These are phyloP conservation scores for Penicillium sp. DNA, from an alignment of 2,329 filamentous ascomycete species.

Conservation along the genomic window DNA sequence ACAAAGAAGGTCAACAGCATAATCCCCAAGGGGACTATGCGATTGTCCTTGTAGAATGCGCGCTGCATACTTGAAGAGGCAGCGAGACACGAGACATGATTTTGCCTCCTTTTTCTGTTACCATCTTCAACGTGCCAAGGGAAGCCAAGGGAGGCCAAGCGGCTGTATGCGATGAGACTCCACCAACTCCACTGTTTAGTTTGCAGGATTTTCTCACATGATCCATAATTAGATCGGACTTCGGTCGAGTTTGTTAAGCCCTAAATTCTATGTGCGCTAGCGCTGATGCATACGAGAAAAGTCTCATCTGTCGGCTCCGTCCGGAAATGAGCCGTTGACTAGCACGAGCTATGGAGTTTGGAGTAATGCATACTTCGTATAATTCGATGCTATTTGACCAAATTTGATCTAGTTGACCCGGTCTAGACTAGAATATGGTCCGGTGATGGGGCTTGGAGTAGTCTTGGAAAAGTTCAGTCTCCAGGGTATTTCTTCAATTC, in stretches of 20 bases:
- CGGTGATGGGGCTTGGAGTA: not conserved
- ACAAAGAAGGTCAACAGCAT: slow-evolving; percentile 20
- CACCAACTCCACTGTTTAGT: slow-evolving; percentile 4
- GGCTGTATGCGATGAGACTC: not conserved
- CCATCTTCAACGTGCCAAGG: not conserved
- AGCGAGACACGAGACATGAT: not conserved
- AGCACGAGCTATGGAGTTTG: not conserved
- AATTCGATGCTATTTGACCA: not conserved
- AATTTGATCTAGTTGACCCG: no score
- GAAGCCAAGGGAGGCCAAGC: not conserved
- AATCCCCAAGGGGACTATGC: slow-evolving; percentile 22
- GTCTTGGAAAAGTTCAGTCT: not conserved
- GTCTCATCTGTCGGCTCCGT: not conserved
- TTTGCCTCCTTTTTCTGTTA: slow-evolving; percentile 8
- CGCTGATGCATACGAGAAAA: not conserved
- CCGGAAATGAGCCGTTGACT: not conserved
- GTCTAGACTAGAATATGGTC: not conserved
- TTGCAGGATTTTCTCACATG: not conserved
- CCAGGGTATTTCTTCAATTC: not conserved
- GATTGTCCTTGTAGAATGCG: slow-evolving; percentile 24
- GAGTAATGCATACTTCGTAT: not conserved
- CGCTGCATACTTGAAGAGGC: slow-evolving; percentile 6
- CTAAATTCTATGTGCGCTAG: not conserved
- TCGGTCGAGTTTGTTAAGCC: not conserved
- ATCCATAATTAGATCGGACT: not conserved